A percentile compares a stretch with the other conserved stretches of the same genome.
Evolutionary conservation across 352 stramenopile genomes (phyloP).

Genomic region (Globisporangium heterothallicum): DNA sequence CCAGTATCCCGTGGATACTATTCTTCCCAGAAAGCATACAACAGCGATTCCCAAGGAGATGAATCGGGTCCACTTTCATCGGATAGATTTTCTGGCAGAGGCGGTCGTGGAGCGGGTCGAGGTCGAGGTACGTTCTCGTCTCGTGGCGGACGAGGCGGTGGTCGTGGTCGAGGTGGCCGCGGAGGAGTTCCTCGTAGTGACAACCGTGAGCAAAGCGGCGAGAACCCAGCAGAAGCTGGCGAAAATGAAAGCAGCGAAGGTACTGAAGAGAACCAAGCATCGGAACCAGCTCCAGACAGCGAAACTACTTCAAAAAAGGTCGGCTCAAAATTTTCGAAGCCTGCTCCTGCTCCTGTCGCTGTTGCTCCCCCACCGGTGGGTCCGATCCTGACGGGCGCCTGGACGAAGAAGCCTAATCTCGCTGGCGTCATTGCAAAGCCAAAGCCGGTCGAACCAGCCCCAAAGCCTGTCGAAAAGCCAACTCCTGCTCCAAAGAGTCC

Average conservation of each 20-base stretch:
- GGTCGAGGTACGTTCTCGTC: constrained; percentile 37
- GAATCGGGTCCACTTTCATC: constrained; percentile 21
- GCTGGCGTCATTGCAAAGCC: constrained; percentile 24
- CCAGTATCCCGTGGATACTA: constrained; percentile 12
- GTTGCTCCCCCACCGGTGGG: constrained; percentile 41
- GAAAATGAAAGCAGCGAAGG: constrained; percentile 36
- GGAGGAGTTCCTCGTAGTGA: constrained; percentile 24
- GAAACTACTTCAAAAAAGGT: constrained; percentile 35
- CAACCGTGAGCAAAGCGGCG: constrained; percentile 17
- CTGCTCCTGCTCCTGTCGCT: constrained; percentile 25
- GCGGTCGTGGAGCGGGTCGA: constrained; percentile 33
- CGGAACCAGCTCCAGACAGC: constrained; percentile 2
- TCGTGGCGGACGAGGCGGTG: constrained; percentile 45
- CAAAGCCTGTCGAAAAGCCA: constrained; percentile 20
- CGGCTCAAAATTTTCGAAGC: constrained; percentile 29
- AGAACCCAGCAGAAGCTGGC: constrained; percentile 40
- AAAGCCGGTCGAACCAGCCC: constrained; percentile 25
- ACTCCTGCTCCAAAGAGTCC: constrained; percentile 10
- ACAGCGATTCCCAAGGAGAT: constrained; percentile 26
- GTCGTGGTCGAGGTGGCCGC: constrained; percentile 34
- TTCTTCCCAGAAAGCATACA: constrained; percentile 33
- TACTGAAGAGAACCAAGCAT: constrained; percentile 2
- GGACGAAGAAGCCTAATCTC: constrained; percentile 72
- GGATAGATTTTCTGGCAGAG: constrained; percentile 31
- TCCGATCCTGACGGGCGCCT: constrained; percentile 59